A percentile compares a stretch with the other conserved stretches of the same genome.
phyloP scores from a whole-genome alignment of 371 early-diverging fungal genomes.

The Apophysomyces sp. region DNA sequence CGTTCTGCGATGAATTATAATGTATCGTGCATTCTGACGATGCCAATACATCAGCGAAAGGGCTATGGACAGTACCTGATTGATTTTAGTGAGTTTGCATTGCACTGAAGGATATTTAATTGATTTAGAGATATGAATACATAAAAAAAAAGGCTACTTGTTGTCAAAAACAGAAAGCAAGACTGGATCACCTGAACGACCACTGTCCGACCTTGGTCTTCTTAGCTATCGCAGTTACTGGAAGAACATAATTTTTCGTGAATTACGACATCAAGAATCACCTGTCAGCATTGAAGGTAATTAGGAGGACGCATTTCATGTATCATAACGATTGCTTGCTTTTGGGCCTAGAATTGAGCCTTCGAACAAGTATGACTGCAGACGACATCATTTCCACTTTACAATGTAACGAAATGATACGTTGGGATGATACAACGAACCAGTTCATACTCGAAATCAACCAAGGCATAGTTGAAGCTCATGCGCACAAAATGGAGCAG shows the following conservation, averaged over 20 bases:
- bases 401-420: slow-evolving; percentile 54
- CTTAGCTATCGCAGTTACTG: slow-evolving; percentile 81
- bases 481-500: slow-evolving; percentile 38
- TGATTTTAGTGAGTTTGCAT: slow-evolving; percentile 75
- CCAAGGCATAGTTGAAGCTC: slow-evolving; percentile 31
- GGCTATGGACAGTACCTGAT: slow-evolving; percentile 97
- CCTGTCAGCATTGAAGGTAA: slow-evolving; percentile 28
- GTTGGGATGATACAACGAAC: neutral
- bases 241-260: slow-evolving; percentile 34
- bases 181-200: slow-evolving; percentile 90
- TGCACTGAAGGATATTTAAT: no score
- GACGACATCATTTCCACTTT: slow-evolving; percentile 75
- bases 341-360: slow-evolving; percentile 46
- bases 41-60: slow-evolving; percentile 92
- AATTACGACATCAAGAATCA: slow-evolving; percentile 19
- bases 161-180: slow-evolving; percentile 82
- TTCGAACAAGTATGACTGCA: slow-evolving; percentile 63
- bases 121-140: no score
- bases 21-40: slow-evolving; percentile 94
- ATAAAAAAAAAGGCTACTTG: slow-evolving; percentile 72
- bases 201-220: slow-evolving; percentile 88
- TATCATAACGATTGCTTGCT: neutral
- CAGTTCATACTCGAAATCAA: slow-evolving; percentile 32
- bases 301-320: neutral
- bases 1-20: slow-evolving; percentile 86